These are phyloP conservation scores for Sisymbrium altissimum DNA, from an alignment of 345 rosid species.

Conservation along the genomic window DNA sequence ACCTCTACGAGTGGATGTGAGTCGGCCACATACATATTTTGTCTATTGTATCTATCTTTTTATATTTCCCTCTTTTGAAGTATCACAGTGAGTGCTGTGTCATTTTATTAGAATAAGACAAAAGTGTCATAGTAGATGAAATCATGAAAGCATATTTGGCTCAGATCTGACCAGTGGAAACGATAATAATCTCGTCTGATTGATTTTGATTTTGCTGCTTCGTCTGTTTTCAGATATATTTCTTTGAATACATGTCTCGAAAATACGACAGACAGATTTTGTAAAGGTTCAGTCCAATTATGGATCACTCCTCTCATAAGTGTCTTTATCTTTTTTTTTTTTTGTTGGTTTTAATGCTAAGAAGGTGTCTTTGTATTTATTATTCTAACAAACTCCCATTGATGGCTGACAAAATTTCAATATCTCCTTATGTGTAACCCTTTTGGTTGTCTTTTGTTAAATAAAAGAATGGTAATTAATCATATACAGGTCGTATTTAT, in stretches of 20 bases:
- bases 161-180: conserved; percentile 10
- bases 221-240: not conserved
- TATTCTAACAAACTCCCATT: not conserved
- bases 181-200: conserved; percentile 11
- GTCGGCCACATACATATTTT: not conserved
- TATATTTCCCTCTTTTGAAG: not conserved
- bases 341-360: no score
- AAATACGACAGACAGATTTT: not conserved
- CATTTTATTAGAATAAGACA: not conserved
- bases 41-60: not conserved
- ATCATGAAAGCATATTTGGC: conserved; percentile 8
- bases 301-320: conserved; percentile 2
- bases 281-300: not conserved
- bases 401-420: not conserved
- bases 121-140: conserved; percentile 7
- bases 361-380: not conserved
- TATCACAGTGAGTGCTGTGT: not conserved
- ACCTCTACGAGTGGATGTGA: not conserved
- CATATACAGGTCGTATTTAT: not conserved
- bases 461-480: not conserved
- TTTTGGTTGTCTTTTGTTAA: not conserved
- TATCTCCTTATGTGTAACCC: not conserved
- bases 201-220: conserved; percentile 14
- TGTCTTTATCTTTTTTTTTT: no score
- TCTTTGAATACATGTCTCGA: not conserved